Conservation (phyloP, 495 filamentous ascomycete species). For the Podospora pseudopauciseta region DNA sequence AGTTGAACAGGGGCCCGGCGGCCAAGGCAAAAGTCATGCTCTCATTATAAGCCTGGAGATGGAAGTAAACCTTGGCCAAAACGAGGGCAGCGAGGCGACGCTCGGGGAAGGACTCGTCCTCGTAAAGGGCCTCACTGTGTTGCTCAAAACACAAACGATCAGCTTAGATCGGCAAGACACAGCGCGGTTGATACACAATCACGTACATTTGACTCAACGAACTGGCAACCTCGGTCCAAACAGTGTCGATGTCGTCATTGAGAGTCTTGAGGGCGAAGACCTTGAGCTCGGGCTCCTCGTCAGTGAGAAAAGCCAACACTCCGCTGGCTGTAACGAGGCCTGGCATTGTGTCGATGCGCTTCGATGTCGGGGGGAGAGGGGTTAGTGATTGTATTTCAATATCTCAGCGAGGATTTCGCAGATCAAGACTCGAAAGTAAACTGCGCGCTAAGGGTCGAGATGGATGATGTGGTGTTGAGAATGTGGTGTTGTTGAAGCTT, state of each 20-base stretch:
- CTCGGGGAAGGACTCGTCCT: conserved; percentile 92
- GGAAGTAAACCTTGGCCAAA: conserved; percentile 96
- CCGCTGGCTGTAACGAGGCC: conserved; percentile 91
- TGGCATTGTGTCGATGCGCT: conserved; percentile 61
- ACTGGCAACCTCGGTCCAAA: conserved; percentile 95
- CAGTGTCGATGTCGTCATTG: conserved; percentile 89
- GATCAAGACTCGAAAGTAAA: too few species aligned
- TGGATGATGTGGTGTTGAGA: not conserved
- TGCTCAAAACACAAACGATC: conserved; percentile 8
- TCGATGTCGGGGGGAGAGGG: not conserved
- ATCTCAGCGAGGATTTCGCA: conserved; percentile 11
- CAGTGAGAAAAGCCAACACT: conserved; percentile 90
- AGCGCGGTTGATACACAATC: not conserved
- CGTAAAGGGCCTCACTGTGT: conserved; percentile 87
- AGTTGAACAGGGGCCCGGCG: conserved; percentile 90
- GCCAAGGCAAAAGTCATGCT: conserved; percentile 98
- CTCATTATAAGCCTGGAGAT: conserved; percentile 97
- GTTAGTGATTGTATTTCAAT: not conserved
- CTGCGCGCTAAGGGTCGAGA: not conserved
- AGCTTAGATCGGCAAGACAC: conserved; percentile 16
- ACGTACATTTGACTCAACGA: conserved; percentile 90
- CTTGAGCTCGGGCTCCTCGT: conserved; percentile 88
- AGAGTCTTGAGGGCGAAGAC: conserved; percentile 90
- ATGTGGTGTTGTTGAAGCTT: not conserved
- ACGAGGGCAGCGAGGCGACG: conserved; percentile 92